Evolutionary conservation across 2,329 filamentous ascomycete genomes (phyloP).

Genomic region (Penicillium brevicompactum): DNA sequence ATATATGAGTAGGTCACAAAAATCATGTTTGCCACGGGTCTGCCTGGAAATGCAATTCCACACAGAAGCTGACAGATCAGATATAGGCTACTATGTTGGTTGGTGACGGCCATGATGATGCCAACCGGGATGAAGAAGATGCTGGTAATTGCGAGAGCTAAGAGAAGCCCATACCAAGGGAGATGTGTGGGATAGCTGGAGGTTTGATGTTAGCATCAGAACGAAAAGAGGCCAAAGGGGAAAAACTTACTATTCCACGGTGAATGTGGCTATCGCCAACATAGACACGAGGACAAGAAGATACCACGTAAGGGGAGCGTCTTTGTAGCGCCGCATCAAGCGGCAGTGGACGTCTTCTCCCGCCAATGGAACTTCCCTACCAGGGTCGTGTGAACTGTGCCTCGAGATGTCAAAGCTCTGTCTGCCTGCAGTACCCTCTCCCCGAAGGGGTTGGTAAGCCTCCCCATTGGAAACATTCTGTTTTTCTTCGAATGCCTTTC

Average conservation of each 20-base stretch:
- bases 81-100: constrained; percentile 84
- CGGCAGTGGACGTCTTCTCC: constrained; percentile 82
- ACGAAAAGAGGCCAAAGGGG: not conserved
- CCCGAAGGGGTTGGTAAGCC: constrained; percentile 56
- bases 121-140: constrained; percentile 87
- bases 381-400: constrained; percentile 26
- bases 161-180: constrained; percentile 81
- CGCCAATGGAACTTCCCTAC: constrained; percentile 54
- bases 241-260: constrained; percentile 74
- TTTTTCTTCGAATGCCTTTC: constrained; percentile 66
- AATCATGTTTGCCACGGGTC: constrained; percentile 89
- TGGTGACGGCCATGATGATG: constrained; percentile 91
- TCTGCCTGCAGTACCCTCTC: constrained; percentile 8
- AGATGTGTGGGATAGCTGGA: constrained; percentile 75
- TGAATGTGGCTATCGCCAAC: constrained; percentile 77
- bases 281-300: constrained; percentile 73
- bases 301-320: constrained; percentile 83
- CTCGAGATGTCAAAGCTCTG: constrained; percentile 14
- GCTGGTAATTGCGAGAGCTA: constrained; percentile 76
- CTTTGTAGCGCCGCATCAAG: constrained; percentile 78
- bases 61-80: constrained; percentile 84
- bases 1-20: constrained; percentile 92
- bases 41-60: constrained; percentile 78
- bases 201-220: constrained; percentile 17
- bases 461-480: constrained; percentile 51